phyloP scores from a whole-genome alignment of 805 yeast genomes.

The Candida germanica region DNA sequence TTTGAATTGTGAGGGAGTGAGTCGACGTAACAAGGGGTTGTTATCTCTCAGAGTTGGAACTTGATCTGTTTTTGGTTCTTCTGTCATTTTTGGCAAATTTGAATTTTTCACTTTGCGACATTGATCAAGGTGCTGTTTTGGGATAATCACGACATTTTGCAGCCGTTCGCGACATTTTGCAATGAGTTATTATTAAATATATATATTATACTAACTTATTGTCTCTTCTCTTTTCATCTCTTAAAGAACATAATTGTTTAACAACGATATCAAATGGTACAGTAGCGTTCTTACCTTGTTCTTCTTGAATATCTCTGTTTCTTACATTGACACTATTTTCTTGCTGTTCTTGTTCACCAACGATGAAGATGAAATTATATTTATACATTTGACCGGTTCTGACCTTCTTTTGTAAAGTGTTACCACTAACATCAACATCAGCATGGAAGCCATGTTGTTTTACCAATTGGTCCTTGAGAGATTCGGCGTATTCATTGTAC shows the following conservation, averaged over 20 bases:
- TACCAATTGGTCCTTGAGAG: slow-evolving; percentile 61
- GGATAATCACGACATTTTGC: no score
- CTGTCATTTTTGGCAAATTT: no score
- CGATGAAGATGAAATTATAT: slow-evolving; percentile 94
- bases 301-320: slow-evolving; percentile 90
- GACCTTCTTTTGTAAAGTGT: slow-evolving; percentile 96
- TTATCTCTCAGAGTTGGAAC: no score
- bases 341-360: slow-evolving; percentile 90
- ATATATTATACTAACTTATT: slow-evolving; percentile 38
- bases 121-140: no score
- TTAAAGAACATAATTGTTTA: slow-evolving; percentile 62
- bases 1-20: slow-evolving; percentile 33
- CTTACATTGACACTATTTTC: slow-evolving; percentile 86
- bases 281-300: slow-evolving; percentile 90
- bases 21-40: slow-evolving; percentile 26
- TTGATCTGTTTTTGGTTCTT: no score
- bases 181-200: no score
- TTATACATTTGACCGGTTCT: slow-evolving; percentile 93
- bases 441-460: slow-evolving; percentile 80
- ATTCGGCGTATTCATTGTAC: slow-evolving; percentile 85
- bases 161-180: no score
- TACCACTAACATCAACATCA: slow-evolving; percentile 90
- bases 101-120: not conserved
- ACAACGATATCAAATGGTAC: slow-evolving; percentile 71
- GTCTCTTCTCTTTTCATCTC: slow-evolving; percentile 71